A percentile compares a stretch with the other conserved stretches of the same genome.
phyloP scores from a whole-genome alignment of 139 green algal species.

The Coccomyxa sp. region DNA sequence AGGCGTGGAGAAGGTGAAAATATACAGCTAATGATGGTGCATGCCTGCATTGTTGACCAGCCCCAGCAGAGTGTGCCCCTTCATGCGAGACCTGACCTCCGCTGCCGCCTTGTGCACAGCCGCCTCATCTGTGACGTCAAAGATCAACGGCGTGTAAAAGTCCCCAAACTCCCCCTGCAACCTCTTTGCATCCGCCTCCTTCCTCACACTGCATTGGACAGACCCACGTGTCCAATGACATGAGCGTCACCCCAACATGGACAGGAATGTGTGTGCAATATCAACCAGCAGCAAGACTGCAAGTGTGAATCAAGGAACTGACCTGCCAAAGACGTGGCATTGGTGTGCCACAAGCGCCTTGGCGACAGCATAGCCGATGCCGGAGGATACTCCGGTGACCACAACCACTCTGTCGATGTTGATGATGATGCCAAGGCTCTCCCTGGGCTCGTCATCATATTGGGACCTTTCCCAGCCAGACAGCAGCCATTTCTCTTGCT shows the following conservation, averaged over 20 bases:
- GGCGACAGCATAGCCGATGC: background rate
- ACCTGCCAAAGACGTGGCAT: constrained; percentile 13
- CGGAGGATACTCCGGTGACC: constrained; percentile 6
- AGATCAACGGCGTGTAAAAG: constrained; percentile 10
- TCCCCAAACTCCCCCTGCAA: background rate
- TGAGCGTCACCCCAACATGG: background rate
- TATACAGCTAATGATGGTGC: no score
- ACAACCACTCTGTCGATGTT: constrained; percentile 6
- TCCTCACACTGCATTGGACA: background rate
- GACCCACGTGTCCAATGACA: background rate
- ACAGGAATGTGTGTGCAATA: background rate
- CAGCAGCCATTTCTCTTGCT: constrained; percentile 1
- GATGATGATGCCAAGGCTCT: background rate
- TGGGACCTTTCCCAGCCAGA: background rate
- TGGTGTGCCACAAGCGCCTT: background rate
- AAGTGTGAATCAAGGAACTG: background rate
- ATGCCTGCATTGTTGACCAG: constrained; percentile 15
- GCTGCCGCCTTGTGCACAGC: background rate
- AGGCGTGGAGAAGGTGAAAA: no score
- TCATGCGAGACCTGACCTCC: constrained; percentile 1
- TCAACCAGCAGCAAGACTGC: background rate
- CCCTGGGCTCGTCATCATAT: background rate
- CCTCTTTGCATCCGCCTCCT: background rate
- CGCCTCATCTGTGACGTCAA: constrained; percentile 1
- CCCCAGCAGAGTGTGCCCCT: constrained; percentile 5